Conservation (phyloP, 2,329 filamentous ascomycete genomes). For the Fusarium oligoseptatum region DNA sequence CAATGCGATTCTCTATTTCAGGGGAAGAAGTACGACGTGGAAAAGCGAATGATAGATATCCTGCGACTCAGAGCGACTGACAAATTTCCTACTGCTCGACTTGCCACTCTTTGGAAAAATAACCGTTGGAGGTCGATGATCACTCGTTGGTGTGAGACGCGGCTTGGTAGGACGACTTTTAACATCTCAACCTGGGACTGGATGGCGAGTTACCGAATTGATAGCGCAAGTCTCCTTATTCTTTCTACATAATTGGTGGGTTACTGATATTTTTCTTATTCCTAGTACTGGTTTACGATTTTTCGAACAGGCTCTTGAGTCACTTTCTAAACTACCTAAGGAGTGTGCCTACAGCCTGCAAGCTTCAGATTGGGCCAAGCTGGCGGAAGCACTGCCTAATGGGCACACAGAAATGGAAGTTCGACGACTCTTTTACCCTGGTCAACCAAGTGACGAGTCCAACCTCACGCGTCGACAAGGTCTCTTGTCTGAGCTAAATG, state of each 20-base stretch:
- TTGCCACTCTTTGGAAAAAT: constrained; percentile 11
- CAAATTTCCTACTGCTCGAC: neutral
- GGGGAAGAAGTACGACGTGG: neutral
- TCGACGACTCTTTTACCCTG: neutral
- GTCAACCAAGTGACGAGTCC: neutral
- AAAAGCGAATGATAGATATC: constrained; percentile 5
- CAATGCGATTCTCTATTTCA: constrained; percentile 6
- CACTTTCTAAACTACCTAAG: neutral
- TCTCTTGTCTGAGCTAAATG: neutral
- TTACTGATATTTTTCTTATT: neutral
- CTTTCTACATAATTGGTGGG: no score
- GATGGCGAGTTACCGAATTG: constrained; percentile 1
- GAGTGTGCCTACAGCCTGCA: neutral
- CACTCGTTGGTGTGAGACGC: constrained; percentile 2
- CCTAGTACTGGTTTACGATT: constrained; percentile 1
- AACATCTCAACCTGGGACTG: constrained; percentile 13
- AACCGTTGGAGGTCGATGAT: constrained; percentile 6
- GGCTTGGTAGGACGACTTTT: neutral
- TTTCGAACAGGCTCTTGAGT: neutral
- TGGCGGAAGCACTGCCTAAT: neutral
- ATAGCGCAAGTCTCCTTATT: neutral
- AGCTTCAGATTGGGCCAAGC: neutral
- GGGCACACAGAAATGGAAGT: neutral
- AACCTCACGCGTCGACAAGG: neutral
- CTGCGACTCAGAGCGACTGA: neutral